Conservation (phyloP, 176 grass and related monocot species). For the Cymbopogon citratus region DNA sequence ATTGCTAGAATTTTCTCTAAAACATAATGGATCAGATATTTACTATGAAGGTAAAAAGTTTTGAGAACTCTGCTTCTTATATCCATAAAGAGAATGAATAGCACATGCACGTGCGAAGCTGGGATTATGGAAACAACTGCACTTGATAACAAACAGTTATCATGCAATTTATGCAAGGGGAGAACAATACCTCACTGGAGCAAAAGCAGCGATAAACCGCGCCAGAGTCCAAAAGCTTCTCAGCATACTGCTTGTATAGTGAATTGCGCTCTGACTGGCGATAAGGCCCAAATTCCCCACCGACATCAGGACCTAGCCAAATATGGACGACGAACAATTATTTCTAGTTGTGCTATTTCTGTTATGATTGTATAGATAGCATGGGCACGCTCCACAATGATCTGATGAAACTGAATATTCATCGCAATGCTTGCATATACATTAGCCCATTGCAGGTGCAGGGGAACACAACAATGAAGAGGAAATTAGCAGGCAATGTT, state of each 20-base stretch:
- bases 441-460: not conserved
- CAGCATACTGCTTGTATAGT: constrained; percentile 77
- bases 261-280: constrained; percentile 86
- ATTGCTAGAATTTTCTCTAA: not conserved
- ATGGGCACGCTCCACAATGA: not conserved
- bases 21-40: not conserved
- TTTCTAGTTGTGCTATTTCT: not conserved
- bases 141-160: not conserved
- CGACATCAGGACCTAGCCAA: constrained; percentile 60
- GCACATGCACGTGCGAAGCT: not conserved
- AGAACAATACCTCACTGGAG: constrained; percentile 60
- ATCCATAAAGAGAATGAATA: not conserved
- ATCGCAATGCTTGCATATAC: not conserved
- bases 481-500: not conserved
- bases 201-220: constrained; percentile 94
- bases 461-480: not conserved
- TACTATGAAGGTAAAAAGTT: not conserved
- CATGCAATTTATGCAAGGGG: not conserved
- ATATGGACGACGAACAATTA: not conserved
- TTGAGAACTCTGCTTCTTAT: not conserved
- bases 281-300: constrained; percentile 84
- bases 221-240: constrained; percentile 71
- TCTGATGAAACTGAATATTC: not conserved
- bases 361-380: not conserved
- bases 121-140: not conserved